Conservation (phyloP, 768 basidiomycete species). For the Leccinum pellstonianum region DNA sequence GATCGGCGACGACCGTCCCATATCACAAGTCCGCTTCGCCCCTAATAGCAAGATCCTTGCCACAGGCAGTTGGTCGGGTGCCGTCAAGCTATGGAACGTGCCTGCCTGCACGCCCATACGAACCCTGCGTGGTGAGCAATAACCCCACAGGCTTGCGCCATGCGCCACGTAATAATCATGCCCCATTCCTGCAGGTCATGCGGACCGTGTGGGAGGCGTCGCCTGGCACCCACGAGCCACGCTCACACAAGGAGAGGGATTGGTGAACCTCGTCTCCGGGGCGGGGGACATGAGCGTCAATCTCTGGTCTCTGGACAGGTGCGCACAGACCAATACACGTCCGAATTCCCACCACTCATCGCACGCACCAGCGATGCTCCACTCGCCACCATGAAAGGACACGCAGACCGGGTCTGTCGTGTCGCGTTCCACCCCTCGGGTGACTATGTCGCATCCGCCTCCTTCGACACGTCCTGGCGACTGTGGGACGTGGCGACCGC, state of each 20-base stretch:
- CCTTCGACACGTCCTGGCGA: constrained; percentile 97
- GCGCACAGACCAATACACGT: constrained; percentile 14
- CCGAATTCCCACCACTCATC: constrained; percentile 6
- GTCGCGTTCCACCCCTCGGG: constrained; percentile 98
- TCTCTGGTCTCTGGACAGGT: constrained; percentile 90
- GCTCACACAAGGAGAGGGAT: constrained; percentile 55
- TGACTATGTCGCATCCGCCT: constrained; percentile 88
- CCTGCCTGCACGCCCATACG: constrained; percentile 82
- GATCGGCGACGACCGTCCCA: constrained; percentile 94
- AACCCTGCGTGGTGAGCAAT: constrained; percentile 63
- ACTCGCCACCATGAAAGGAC: constrained; percentile 83
- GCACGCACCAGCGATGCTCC: constrained; percentile 66
- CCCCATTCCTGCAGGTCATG: constrained; percentile 58
- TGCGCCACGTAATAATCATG: constrained; percentile 5
- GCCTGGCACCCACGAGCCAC: constrained; percentile 98
- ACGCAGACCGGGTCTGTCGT: constrained; percentile 86
- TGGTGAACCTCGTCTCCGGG: constrained; percentile 86
- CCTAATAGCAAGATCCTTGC: constrained; percentile 87
- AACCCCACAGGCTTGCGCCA: not conserved
- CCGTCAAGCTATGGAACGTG: constrained; percentile 93
- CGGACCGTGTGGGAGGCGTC: constrained; percentile 89
- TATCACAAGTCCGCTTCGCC: constrained; percentile 91
- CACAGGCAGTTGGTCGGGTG: constrained; percentile 96
- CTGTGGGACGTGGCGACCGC: constrained; percentile 89
- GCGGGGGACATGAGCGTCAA: constrained; percentile 85